Conservation (phyloP, 2,329 filamentous ascomycete species). For the Cercospora nicotianae region DNA sequence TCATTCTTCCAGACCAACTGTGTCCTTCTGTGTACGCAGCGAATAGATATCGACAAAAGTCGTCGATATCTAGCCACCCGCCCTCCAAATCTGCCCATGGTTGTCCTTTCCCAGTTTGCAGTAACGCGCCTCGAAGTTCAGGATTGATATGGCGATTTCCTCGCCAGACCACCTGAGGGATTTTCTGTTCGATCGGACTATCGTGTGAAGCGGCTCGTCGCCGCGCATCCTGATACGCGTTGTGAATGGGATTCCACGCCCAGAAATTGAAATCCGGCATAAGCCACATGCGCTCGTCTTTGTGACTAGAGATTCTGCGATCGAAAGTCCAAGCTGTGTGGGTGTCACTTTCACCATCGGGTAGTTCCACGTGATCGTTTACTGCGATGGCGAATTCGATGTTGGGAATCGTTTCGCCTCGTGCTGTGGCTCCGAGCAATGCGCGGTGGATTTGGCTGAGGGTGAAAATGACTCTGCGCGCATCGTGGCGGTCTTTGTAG, state of each 20-base stretch:
- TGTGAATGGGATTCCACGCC: constrained; percentile 31
- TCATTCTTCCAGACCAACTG: constrained; percentile 24
- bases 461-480: constrained; percentile 35
- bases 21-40: constrained; percentile 27
- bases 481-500: constrained; percentile 25
- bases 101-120: background rate
- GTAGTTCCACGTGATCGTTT: constrained; percentile 42
- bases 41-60: constrained; percentile 29
- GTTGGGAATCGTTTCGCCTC: constrained; percentile 43
- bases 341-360: constrained; percentile 13
- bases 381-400: constrained; percentile 52
- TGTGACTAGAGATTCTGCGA: constrained; percentile 26
- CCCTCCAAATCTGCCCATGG: constrained; percentile 14
- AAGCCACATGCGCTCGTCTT: constrained; percentile 47
- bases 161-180: constrained; percentile 13
- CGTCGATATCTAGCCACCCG: constrained; percentile 4
- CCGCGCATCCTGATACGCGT: constrained; percentile 18
- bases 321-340: constrained; percentile 29
- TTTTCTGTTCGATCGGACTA: constrained; percentile 6
- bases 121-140: constrained; percentile 9
- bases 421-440: constrained; percentile 39
- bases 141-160: constrained; percentile 27
- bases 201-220: constrained; percentile 7
- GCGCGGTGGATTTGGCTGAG: constrained; percentile 50
- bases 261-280: constrained; percentile 55